Evolutionary conservation across 176 grass and related monocot genomes (phyloP).

Genomic region (Oryza longistaminata): DNA sequence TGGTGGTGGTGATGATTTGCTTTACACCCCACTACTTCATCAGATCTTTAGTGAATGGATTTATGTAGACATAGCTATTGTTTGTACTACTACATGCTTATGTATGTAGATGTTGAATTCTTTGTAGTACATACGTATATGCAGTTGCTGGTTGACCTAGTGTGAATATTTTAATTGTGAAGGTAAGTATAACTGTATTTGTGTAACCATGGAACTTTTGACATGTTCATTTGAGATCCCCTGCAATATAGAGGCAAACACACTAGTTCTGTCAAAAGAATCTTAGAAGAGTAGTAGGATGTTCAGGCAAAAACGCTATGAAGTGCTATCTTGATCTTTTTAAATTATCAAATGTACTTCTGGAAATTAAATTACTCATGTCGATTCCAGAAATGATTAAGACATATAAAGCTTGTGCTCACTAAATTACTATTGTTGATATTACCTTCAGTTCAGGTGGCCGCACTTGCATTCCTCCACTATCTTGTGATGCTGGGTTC

Average conservation of each 20-base stretch:
- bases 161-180: constrained; percentile 1
- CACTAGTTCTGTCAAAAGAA: background rate
- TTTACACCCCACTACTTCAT: background rate
- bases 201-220: background rate
- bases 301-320: background rate
- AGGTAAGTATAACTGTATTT: background rate
- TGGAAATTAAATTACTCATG: background rate
- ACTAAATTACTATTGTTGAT: constrained; percentile 14
- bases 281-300: background rate
- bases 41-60: background rate
- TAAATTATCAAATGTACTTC: constrained; percentile 4
- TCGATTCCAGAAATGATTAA: constrained; percentile 5
- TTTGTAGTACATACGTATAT: background rate
- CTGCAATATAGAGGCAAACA: background rate
- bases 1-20: background rate
- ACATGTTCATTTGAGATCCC: background rate
- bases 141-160: background rate
- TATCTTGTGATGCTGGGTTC: constrained; percentile 95
- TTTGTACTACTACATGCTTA: background rate
- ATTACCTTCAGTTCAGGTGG: constrained; percentile 72
- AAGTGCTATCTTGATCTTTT: background rate
- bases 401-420: constrained; percentile 35
- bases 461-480: constrained; percentile 81
- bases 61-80: background rate
- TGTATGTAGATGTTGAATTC: background rate